Conservation (phyloP, 2,329 filamentous ascomycete species). For the Aspergillus fumigatiaffinis region DNA sequence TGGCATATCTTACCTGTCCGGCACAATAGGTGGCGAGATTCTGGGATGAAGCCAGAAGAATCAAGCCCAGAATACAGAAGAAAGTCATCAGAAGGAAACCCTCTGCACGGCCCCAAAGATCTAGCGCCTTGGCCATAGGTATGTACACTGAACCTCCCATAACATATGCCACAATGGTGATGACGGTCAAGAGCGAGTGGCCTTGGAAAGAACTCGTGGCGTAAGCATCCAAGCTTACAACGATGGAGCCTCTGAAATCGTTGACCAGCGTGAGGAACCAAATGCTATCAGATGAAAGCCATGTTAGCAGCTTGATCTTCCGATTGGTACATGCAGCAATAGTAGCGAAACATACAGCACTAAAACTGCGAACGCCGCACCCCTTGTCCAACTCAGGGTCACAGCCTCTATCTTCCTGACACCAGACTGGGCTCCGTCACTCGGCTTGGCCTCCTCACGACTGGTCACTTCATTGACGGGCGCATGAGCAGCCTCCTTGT, state of each 20-base stretch:
- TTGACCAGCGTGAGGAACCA: constrained; percentile 43
- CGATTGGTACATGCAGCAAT: neutral
- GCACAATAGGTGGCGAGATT: constrained; percentile 62
- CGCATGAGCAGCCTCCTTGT: neutral
- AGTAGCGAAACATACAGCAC: constrained; percentile 30
- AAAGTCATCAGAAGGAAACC: constrained; percentile 51
- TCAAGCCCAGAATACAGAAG: constrained; percentile 47
- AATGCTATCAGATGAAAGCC: constrained; percentile 29
- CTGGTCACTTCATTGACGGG: neutral
- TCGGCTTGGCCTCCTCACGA: neutral
- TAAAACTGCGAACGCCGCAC: constrained; percentile 36
- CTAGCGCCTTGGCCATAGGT: constrained; percentile 58
- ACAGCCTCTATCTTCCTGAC: constrained; percentile 45
- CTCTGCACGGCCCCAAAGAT: constrained; percentile 60
- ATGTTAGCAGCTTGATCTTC: neutral
- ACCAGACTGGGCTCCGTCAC: constrained; percentile 26
- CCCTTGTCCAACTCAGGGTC: constrained; percentile 43
- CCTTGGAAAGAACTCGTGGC: constrained; percentile 50
- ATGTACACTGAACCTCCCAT: constrained; percentile 57
- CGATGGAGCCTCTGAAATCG: constrained; percentile 38
- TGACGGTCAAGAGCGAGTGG: constrained; percentile 54
- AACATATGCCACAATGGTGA: constrained; percentile 52
- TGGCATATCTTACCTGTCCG: constrained; percentile 39
- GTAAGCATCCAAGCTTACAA: constrained; percentile 44
- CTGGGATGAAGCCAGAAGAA: constrained; percentile 59